Conservation (phyloP, 441 rosid species). For the Croton setiger region DNA sequence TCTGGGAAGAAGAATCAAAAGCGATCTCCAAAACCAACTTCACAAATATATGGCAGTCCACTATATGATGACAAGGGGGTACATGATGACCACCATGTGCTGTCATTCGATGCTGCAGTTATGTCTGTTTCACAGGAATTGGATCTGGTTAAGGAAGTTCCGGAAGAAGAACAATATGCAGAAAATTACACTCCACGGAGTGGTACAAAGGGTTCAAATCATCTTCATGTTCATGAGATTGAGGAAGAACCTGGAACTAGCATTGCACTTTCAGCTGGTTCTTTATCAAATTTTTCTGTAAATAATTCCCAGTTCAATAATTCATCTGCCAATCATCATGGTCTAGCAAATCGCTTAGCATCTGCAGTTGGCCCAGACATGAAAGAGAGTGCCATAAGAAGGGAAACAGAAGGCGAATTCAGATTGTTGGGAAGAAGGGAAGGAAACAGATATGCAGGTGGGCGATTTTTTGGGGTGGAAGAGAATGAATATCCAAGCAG, state of each 20-base stretch:
- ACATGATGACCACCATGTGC: slow-evolving; percentile 41
- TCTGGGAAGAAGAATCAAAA: slow-evolving; percentile 55
- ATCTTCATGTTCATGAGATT: slow-evolving; percentile 47
- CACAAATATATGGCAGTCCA: slow-evolving; percentile 77
- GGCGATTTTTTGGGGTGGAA: slow-evolving; percentile 69
- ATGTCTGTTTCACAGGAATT: slow-evolving; percentile 75
- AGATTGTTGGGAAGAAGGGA: slow-evolving; percentile 85
- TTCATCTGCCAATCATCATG: slow-evolving; percentile 27
- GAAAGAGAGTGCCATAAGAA: slow-evolving; percentile 89
- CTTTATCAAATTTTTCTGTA: slow-evolving; percentile 21
- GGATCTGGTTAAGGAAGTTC: slow-evolving; percentile 48
- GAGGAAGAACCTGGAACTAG: slow-evolving; percentile 55
- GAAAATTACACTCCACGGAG: slow-evolving; percentile 24
- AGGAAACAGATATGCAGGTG: slow-evolving; percentile 57
- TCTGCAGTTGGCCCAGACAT: slow-evolving; percentile 48
- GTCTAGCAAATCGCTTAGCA: slow-evolving; percentile 42
- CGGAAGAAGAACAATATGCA: slow-evolving; percentile 41
- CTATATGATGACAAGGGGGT: slow-evolving; percentile 53
- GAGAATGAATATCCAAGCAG: slow-evolving; percentile 73
- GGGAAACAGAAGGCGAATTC: slow-evolving; percentile 96
- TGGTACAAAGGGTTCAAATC: slow-evolving; percentile 28
- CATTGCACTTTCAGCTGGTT: slow-evolving; percentile 22
- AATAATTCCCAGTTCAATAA: slow-evolving; percentile 31
- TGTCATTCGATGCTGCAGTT: slow-evolving; percentile 95
- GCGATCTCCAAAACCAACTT: slow-evolving; percentile 59